Evolutionary conservation across 345 rosid genomes (phyloP).

Genomic region (Ceriops decandra): DNA sequence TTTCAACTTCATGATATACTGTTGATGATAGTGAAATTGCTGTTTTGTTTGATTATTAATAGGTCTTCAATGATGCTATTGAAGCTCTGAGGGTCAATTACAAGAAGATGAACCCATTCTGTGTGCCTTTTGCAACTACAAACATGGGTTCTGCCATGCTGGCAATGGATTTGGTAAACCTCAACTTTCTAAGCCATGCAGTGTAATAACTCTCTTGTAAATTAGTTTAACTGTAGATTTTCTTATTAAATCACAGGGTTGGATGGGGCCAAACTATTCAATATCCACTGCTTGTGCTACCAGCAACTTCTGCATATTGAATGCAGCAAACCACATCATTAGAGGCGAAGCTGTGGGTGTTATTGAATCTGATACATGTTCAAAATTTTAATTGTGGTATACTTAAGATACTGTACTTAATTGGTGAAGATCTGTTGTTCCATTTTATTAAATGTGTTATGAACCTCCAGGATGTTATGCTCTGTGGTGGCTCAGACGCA

Average conservation of each 20-base stretch:
- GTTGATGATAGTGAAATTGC: neutral
- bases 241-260: slow-evolving; percentile 51
- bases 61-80: slow-evolving; percentile 90
- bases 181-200: slow-evolving; percentile 15
- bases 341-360: slow-evolving; percentile 95
- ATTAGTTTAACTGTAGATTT: slow-evolving; percentile 13
- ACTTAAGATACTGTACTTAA: neutral
- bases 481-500: slow-evolving; percentile 95
- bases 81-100: slow-evolving; percentile 87
- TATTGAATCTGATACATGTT: slow-evolving; percentile 19
- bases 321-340: slow-evolving; percentile 89
- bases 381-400: slow-evolving; percentile 1
- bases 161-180: slow-evolving; percentile 88
- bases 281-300: slow-evolving; percentile 97
- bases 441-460: slow-evolving; percentile 14
- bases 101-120: slow-evolving; percentile 91
- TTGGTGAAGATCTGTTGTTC: neutral
- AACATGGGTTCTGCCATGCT: slow-evolving; percentile 99
- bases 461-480: slow-evolving; percentile 76
- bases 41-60: slow-evolving; percentile 14
- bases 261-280: slow-evolving; percentile 99
- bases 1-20: neutral
- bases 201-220: neutral
- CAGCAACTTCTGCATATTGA: slow-evolving; percentile 84
- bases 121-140: slow-evolving; percentile 93